Evolutionary conservation across 106 monocot species (phyloP), one percentile per base, ranked within the genome.

Genomic region (Dactylorhiza incarnata): DNA sequence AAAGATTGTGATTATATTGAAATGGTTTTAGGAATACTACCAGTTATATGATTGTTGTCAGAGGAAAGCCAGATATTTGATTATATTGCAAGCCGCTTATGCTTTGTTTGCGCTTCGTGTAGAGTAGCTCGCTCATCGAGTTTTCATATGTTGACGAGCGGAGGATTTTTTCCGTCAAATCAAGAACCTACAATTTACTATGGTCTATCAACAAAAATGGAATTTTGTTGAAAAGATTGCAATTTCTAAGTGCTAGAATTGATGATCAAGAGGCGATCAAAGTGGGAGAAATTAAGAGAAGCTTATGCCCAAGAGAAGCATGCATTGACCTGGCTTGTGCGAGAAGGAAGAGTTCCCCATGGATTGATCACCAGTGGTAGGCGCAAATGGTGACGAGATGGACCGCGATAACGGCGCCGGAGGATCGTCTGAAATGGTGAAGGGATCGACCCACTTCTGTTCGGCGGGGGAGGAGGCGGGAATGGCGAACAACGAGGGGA

Each of bases 161-260:
- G 14, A 62, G 92, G 89, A 47, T 89, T 89, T 13, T 50, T 6
- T 11, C 89, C 92, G 92, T 89, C 86, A 92, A 75, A 81, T 92
- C 89, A 69, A 92, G 68, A 0, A 89, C 86, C 65, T 83, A 79
- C 61, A 92, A 66, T 26, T 81, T 89, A 75, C 80, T 83, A 47
- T 86, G 89, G 15, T 45, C 66, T 56, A 13, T 58, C 63, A 92
- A 74, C 86, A 86, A 92, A 5, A 51, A 17, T 1, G 92, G 92
- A 16, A 92, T 78, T 53, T 73, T 50, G 7, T 89, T 89, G 5
- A 43, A 73, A 58, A 92, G 86, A 71, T 48, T 86, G 66, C 89
- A 89, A 49, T 92, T 87, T 20, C 86, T 86, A 7, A 92, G 26
- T 7, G 86, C 88, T 19, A 92, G 62, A 37, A 89, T 78, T 63